Percentiles rank a stretch among this genome's conserved stretches.
These are phyloP conservation scores for Zygosaccharomyces lentus DNA, from an alignment of 805 yeast genomes.

Conservation along the genomic window DNA sequence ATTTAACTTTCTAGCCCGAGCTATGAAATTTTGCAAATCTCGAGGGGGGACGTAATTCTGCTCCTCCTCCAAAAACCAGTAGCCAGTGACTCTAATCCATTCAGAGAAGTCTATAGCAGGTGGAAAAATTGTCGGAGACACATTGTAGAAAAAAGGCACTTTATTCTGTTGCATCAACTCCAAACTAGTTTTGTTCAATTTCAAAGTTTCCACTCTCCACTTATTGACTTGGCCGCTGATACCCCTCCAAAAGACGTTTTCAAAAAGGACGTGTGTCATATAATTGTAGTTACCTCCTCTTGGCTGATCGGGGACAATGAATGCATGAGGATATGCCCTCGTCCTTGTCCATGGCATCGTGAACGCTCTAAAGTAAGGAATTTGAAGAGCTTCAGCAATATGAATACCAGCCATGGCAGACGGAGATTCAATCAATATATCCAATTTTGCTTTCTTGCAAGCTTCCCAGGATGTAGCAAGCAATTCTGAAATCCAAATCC, in stretches of 20 bases:
- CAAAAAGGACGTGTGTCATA: constrained; percentile 88
- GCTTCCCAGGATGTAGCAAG: constrained; percentile 78
- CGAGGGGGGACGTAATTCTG: constrained; percentile 55
- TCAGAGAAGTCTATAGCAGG: constrained; percentile 92
- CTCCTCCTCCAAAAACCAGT: constrained; percentile 83
- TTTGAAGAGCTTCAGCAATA: constrained; percentile 84
- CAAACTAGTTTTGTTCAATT: constrained; percentile 64
- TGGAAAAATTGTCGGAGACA: constrained; percentile 83
- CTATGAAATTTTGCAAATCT: constrained; percentile 54
- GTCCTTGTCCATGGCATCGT: constrained; percentile 99
- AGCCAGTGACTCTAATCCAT: constrained; percentile 95
- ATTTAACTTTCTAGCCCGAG: constrained; percentile 51
- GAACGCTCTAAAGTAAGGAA: constrained; percentile 91
- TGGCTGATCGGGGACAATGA: constrained; percentile 88
- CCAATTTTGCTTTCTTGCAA: constrained; percentile 58
- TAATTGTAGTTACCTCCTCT: constrained; percentile 91
- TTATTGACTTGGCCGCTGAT: constrained; percentile 79
- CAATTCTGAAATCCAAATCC: constrained; percentile 77
- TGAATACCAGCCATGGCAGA: constrained; percentile 95
- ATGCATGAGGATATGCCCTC: constrained; percentile 94
- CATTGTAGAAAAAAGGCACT: constrained; percentile 84
- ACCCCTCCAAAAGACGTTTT: constrained; percentile 90
- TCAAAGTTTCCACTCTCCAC: constrained; percentile 73
- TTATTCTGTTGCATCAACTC: constrained; percentile 67
- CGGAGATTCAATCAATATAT: constrained; percentile 89